phyloP scores from a whole-genome alignment of 805 yeast species.

The Wickerhamiella hasegawae region DNA sequence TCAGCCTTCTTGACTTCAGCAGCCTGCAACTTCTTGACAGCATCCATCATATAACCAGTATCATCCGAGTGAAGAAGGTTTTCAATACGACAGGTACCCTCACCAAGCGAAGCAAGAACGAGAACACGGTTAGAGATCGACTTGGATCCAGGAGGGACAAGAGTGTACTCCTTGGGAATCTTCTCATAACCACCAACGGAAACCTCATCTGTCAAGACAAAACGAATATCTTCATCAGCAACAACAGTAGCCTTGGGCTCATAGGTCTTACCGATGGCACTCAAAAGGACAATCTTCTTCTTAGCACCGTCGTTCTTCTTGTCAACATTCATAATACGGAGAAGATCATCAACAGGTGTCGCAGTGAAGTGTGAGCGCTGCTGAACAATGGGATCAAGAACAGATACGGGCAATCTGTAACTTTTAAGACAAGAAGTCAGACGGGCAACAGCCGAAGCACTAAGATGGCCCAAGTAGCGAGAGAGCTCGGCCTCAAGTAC shows the following conservation, averaged over 20 bases:
- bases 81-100: constrained; percentile 66
- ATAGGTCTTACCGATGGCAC: constrained; percentile 74
- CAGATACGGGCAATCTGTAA: constrained; percentile 70
- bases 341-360: constrained; percentile 59
- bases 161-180: constrained; percentile 24
- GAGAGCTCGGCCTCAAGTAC: constrained; percentile 88
- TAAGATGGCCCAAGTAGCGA: constrained; percentile 74
- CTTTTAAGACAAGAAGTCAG: constrained; percentile 67
- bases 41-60: constrained; percentile 85
- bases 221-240: constrained; percentile 60
- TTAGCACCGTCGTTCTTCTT: constrained; percentile 90
- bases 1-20: constrained; percentile 74
- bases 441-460: constrained; percentile 90
- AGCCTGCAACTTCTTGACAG: constrained; percentile 63
- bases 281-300: constrained; percentile 73
- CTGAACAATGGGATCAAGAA: constrained; percentile 55
- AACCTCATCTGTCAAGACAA: constrained; percentile 70
- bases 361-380: constrained; percentile 51
- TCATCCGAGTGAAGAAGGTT: constrained; percentile 92
- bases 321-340: constrained; percentile 84
- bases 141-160: constrained; percentile 91
- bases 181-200: constrained; percentile 39
- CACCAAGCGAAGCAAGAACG: constrained; percentile 79
- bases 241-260: constrained; percentile 81
- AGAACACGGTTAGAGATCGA: constrained; percentile 93